These are phyloP conservation scores for Curvularia verruculosa DNA, from an alignment of 2,329 filamentous ascomycete genomes.

Conservation along the genomic window DNA sequence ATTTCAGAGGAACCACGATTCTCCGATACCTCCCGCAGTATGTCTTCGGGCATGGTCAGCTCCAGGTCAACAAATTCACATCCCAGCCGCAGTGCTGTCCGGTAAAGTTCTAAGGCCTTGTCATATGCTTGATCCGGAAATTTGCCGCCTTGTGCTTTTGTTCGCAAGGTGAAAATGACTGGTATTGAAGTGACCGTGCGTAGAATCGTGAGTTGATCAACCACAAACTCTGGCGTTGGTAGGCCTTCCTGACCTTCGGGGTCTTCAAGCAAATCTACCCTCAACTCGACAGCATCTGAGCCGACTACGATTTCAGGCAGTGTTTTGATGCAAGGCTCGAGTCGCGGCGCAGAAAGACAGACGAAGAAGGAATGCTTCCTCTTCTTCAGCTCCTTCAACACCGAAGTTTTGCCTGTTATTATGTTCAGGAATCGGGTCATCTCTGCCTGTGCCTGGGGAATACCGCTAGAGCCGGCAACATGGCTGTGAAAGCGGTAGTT, in stretches of 20 bases:
- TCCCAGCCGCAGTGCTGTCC: slow-evolving; percentile 78
- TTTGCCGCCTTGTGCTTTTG: slow-evolving; percentile 80
- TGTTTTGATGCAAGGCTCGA: slow-evolving; percentile 67
- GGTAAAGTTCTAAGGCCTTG: slow-evolving; percentile 77
- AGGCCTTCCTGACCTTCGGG: slow-evolving; percentile 63
- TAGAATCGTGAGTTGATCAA: slow-evolving; percentile 79
- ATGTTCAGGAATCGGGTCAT: slow-evolving; percentile 75
- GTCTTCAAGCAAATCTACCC: slow-evolving; percentile 88
- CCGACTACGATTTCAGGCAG: slow-evolving; percentile 79
- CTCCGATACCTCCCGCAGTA: slow-evolving; percentile 72
- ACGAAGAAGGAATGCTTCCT: slow-evolving; percentile 86
- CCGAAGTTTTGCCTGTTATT: slow-evolving; percentile 66
- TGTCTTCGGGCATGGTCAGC: slow-evolving; percentile 79
- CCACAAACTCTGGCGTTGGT: slow-evolving; percentile 75
- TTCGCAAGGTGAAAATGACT: slow-evolving; percentile 91
- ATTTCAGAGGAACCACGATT: slow-evolving; percentile 77
- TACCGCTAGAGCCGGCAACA: slow-evolving; percentile 57
- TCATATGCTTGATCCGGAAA: slow-evolving; percentile 79
- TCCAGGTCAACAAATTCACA: slow-evolving; percentile 94
- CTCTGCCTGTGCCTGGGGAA: slow-evolving; percentile 65
- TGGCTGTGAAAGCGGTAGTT: slow-evolving; percentile 93
- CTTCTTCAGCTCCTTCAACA: slow-evolving; percentile 65
- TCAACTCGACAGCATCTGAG: slow-evolving; percentile 89
- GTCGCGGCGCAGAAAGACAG: slow-evolving; percentile 80
- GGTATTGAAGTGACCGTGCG: slow-evolving; percentile 75